Evolutionary conservation across 2,329 filamentous ascomycete species (phyloP).

Genomic region (Alternaria dauci): DNA sequence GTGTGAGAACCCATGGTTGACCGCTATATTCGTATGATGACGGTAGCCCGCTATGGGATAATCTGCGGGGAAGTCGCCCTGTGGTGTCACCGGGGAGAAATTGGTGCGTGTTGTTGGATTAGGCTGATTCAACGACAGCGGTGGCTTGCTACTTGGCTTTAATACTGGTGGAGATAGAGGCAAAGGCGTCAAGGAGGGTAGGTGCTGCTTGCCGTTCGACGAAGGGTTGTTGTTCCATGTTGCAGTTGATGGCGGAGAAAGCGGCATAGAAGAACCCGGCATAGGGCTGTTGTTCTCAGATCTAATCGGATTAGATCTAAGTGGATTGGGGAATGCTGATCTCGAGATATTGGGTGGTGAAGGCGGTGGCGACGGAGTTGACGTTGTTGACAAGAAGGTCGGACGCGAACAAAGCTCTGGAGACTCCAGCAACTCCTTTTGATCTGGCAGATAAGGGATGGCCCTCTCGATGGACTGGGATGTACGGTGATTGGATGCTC

Average conservation of each 20-base stretch:
- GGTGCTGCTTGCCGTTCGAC: constrained; percentile 28
- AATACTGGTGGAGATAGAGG: constrained; percentile 46
- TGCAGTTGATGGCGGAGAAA: constrained; percentile 37
- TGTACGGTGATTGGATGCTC: constrained; percentile 18
- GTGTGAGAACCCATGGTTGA: constrained; percentile 20
- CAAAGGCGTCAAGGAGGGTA: constrained; percentile 40
- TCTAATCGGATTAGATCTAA: constrained; percentile 34
- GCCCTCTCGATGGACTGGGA: constrained; percentile 34
- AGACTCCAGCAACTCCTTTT: constrained; percentile 11
- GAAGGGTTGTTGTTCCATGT: constrained; percentile 17
- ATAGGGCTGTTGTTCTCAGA: constrained; percentile 22
- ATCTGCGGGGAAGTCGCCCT: constrained; percentile 22
- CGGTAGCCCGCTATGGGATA: constrained; percentile 27
- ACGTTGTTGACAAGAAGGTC: constrained; percentile 46
- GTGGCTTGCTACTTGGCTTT: constrained; percentile 45
- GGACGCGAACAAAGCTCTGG: constrained; percentile 31
- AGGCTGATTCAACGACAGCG: constrained; percentile 41
- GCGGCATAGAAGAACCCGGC: constrained; percentile 32
- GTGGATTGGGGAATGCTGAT: constrained; percentile 34
- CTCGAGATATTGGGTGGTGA: constrained; percentile 38
- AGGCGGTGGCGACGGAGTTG: constrained; percentile 45
- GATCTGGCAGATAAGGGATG: constrained; percentile 25
- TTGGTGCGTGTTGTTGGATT: constrained; percentile 46
- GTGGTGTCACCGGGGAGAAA: constrained; percentile 31
- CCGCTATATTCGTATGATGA: constrained; percentile 6